Base-by-base conservation (phyloP, 495 filamentous ascomycete genomes). In the Patellaria atrata region DNA sequence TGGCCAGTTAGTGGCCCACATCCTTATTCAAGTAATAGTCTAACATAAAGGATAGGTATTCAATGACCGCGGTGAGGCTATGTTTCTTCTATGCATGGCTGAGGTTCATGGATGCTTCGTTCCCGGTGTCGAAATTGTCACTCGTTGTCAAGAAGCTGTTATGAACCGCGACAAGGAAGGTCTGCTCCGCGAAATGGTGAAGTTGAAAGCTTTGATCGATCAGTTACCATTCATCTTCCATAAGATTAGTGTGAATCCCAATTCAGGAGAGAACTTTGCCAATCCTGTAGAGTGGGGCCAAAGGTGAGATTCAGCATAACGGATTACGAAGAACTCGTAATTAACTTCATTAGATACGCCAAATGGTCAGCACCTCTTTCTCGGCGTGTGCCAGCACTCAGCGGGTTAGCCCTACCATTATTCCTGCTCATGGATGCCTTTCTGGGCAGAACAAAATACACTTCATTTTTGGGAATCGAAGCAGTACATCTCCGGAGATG, bases 341-440 rank as follows among this genome's bases (percentile, higher is more conserved):
- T n/a, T n/a, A n/a, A n/a, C n/a, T n/a, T n/a, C n/a, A n/a, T 37
- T 2, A 4, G 51, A 33, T 67, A 63, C 55, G 64, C 47, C 23
- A 64, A 64, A 45, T 68, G 66, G 34, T 61, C 57, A 0, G 55
- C 64, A 0, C 62, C 64, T 1, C 39, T 68, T 7, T 63, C 61
- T 27, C 64, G 57, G 27, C 53, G 64, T n/a, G 64, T 62, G 10
- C 64, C 64, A n/a, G 64, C 64, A 14, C 57, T 64, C 17, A 65
- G 61, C 3, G 63, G 63, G 4, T 48, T 68, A 2, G 63, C 64
- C 25, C 59, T 67, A 24, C 63, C 63, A 0, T 56, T 64, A 3
- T 65, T 57, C 21, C 56, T 65, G n/a, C 57, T 68, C 18, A 64
- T 67, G 64, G 63, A 67, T 33, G 63, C 63, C 0, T 67, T 67